Conservation (phyloP, 441 rosid species). For the Flueggea neowawraea region DNA sequence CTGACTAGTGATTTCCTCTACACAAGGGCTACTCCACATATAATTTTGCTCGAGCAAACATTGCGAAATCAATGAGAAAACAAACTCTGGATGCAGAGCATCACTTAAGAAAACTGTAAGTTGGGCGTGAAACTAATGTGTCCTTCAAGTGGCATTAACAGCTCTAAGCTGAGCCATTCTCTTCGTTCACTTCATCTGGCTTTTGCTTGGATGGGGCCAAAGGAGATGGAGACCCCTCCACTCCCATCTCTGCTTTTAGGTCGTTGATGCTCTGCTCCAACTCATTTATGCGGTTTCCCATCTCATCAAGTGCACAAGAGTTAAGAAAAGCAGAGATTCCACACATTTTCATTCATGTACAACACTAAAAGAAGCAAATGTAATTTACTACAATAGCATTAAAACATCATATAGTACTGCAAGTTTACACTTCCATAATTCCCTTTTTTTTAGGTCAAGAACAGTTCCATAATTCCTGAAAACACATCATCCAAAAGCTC, state of each 20-base stretch:
- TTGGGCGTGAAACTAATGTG: too few species aligned
- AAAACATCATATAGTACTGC: background rate
- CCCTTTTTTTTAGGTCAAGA: too few species aligned
- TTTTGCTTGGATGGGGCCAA: conserved; percentile 38
- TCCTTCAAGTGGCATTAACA: too few species aligned
- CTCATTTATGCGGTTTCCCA: conserved; percentile 65
- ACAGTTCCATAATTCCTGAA: too few species aligned
- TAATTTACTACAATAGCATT: background rate
- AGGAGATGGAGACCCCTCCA: conserved; percentile 66
- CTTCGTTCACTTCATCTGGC: conserved; percentile 28
- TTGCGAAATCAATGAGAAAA: too few species aligned
- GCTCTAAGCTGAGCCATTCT: conserved; percentile 36
- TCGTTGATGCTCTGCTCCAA: conserved; percentile 67
- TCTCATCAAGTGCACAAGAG: conserved; percentile 62
- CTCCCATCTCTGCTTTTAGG: conserved; percentile 62
- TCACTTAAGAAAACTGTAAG: too few species aligned
- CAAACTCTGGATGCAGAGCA: too few species aligned
- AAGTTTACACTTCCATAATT: too few species aligned
- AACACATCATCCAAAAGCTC: too few species aligned
- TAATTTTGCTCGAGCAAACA: too few species aligned
- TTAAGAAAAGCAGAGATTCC: conserved; percentile 33
- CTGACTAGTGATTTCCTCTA: too few species aligned
- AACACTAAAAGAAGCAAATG: conserved; percentile 1
- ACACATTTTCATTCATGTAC: background rate
- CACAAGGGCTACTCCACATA: too few species aligned